phyloP scores from a whole-genome alignment of 495 filamentous ascomycete species.

The Trichoderma virens region DNA sequence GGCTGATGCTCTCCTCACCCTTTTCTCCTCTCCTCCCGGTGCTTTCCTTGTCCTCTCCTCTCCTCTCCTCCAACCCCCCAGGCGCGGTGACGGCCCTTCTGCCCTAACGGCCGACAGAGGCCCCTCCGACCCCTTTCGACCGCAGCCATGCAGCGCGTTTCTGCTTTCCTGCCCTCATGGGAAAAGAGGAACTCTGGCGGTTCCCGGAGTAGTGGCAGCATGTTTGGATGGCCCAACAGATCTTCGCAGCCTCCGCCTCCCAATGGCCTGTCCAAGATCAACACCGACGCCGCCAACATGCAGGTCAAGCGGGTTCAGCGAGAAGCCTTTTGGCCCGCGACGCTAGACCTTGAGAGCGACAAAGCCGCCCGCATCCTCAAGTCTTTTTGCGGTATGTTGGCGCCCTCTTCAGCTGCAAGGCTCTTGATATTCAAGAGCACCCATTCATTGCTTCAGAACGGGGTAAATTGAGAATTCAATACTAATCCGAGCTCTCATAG shows the following conservation, averaged over 20 bases:
- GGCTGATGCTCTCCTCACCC: neutral
- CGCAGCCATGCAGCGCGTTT: slow-evolving; percentile 42
- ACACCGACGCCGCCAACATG: neutral
- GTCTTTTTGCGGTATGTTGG: slow-evolving; percentile 64
- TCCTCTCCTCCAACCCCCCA: neutral
- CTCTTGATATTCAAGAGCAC: too few relatives aligned
- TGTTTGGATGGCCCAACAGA: slow-evolving; percentile 8
- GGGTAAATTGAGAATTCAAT: too few relatives aligned
- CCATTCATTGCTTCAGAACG: too few relatives aligned
- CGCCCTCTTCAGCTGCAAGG: too few relatives aligned
- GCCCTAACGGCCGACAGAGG: slow-evolving; percentile 3
- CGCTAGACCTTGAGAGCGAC: slow-evolving; percentile 75
- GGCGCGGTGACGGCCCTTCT: neutral
- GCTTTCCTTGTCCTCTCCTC: neutral
- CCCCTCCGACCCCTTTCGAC: neutral
- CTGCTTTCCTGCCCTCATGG: slow-evolving; percentile 43
- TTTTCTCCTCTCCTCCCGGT: neutral
- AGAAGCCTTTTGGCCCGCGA: slow-evolving; percentile 78
- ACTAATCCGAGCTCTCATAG: slow-evolving; percentile 15
- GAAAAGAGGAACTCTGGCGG: slow-evolving; percentile 32
- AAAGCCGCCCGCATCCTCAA: slow-evolving; percentile 79
- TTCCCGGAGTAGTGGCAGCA: slow-evolving; percentile 33
- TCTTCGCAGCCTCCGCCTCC: slow-evolving; percentile 1
- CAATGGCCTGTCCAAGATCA: slow-evolving; percentile 13
- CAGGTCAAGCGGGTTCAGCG: neutral